A percentile compares a stretch with the other conserved stretches of the same genome.
Conservation (phyloP, 805 yeast genomes). For the Lipomyces starkeyi region DNA sequence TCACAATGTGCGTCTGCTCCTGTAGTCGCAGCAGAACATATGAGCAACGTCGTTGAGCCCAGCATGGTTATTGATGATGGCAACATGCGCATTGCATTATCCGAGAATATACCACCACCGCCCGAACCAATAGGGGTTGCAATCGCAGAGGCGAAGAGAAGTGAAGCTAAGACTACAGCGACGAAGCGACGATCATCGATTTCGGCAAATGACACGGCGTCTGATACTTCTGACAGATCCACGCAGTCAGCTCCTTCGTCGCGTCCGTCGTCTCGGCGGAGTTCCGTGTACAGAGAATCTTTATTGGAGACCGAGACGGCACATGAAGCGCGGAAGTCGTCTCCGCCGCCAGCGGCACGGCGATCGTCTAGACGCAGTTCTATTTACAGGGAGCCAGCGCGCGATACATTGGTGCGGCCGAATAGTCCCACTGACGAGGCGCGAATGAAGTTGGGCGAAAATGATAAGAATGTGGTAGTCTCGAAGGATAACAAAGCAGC, state of each 20-base stretch:
- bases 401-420: background rate
- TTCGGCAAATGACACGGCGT: background rate
- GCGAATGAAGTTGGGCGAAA: conserved; percentile 3
- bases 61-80: background rate
- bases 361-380: background rate
- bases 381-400: background rate
- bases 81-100: background rate
- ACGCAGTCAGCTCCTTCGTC: background rate
- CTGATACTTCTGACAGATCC: background rate
- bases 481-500: background rate
- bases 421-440: background rate
- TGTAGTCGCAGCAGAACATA: background rate
- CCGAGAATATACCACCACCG: background rate
- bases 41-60: background rate
- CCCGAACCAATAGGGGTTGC: background rate
- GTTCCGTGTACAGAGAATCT: background rate
- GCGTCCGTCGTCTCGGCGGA: background rate
- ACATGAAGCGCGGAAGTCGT: background rate
- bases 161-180: background rate
- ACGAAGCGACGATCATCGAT: background rate
- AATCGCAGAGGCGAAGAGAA: background rate
- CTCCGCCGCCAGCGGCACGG: background rate
- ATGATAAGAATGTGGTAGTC: conserved; percentile 1
- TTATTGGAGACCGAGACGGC: background rate
- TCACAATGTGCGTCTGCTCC: background rate